A percentile compares a stretch with the other conserved stretches of the same genome.
Conservation (phyloP, 306 rosid genomes). For the Vigna radiata region DNA sequence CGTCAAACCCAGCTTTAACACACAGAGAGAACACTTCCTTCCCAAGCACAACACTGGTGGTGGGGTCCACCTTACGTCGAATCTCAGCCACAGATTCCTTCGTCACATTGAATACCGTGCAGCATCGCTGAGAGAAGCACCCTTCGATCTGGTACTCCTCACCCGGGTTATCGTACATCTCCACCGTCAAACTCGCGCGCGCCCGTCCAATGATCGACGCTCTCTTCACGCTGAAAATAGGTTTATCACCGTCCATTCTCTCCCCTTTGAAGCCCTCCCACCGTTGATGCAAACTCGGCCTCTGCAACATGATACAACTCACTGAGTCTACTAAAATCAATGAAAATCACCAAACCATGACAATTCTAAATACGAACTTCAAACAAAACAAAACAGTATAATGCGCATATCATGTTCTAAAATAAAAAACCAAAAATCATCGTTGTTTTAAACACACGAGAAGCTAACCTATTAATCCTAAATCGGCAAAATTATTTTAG, state of each 20-base stretch:
- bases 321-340: constrained; percentile 7
- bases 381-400: background rate
- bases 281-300: constrained; percentile 91
- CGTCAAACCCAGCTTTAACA: constrained; percentile 80
- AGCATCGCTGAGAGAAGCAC: constrained; percentile 65
- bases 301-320: constrained; percentile 47
- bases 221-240: constrained; percentile 77
- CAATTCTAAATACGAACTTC: too few relatives aligned
- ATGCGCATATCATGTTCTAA: background rate
- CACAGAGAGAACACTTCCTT: constrained; percentile 80
- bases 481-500: background rate
- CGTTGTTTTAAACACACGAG: too few relatives aligned
- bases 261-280: constrained; percentile 95
- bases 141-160: constrained; percentile 95
- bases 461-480: background rate
- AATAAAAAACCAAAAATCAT: background rate
- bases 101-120: constrained; percentile 57
- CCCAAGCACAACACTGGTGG: constrained; percentile 79
- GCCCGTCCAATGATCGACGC: constrained; percentile 90
- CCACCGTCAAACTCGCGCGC: constrained; percentile 69
- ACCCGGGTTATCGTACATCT: constrained; percentile 57
- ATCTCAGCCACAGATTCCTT: constrained; percentile 84
- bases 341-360: background rate
- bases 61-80: constrained; percentile 83
- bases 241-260: constrained; percentile 77